Base-by-base conservation (phyloP, 2,329 filamentous ascomycete species). In the Metarhizium rileyi region DNA sequence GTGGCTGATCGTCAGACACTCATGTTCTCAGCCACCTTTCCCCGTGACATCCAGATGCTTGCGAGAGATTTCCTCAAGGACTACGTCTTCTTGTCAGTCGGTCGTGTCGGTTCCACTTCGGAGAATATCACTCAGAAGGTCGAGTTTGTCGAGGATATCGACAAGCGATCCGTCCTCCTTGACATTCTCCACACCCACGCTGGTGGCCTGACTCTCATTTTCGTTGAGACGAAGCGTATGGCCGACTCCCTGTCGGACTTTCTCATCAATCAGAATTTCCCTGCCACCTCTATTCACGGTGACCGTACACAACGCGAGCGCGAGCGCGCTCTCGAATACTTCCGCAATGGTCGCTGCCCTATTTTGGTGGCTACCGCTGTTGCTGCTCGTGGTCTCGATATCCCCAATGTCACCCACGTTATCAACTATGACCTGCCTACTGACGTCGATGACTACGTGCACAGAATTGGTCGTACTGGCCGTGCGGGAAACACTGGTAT, bases 21-120 rank as follows among this genome's bases (percentile, higher is more conserved):
- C 77, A 98, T 98, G 93, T 98, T 98, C 70, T 98, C 93, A 38
- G 93, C 93, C 69, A 98, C 93, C 54, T 98, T 98, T 81, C 93
- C 93, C 53, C 89, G 91, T 61, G 93, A 98, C 69, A 98, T 98
- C 51, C 93, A 98, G 78, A 94, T 97, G 87, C 86, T 98, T 52
- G 93, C 93, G 53, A 86, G 93, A 64, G 93, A 98, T 69, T 98
- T 98, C 81, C 76, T 98, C 66, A 96, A 95, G 78, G 93, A 98
- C 67, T 98, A 98, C 75, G 84, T 98, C 64, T 98, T 98, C 83
- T 80, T 98, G 63, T 98, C 93, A 16, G 93, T 98, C 59, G 93
- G 91, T 63, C 91, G 93, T 81, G 93, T 97, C 53, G 93, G 93
- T 71, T 97, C 93, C 47, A 97, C 93, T 28, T 97, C 93, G n/a